Evolutionary conservation across 169 alveolate species (phyloP), one percentile per base, ranked within the genome.

Genomic region (Toxoplasma gondii): DNA sequence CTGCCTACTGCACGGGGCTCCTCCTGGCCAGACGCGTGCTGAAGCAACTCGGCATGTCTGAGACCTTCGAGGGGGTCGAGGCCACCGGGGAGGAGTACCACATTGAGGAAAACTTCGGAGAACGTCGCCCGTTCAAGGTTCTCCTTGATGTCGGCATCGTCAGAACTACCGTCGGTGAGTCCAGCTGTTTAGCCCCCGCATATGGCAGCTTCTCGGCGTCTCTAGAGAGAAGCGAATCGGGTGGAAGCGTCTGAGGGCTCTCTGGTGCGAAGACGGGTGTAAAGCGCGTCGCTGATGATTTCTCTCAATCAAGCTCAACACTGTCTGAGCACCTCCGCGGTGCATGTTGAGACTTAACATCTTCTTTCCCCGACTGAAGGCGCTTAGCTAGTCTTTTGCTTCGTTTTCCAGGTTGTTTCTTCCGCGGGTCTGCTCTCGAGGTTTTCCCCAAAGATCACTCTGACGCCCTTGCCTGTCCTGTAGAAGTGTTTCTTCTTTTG

Each of bases 1-100:
- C 99, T 64, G 99, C 99, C 43, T 99, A 99, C 97, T 99, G 99
- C 96, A 99, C 99, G 54, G 99, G 99, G 27, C 99, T 99, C 88
- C 98, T 99, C 82, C 97, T 98, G 84, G 99, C 99, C 41, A 98
- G 99, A 95, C 98, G 99, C 95, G 98, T 98, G 92, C 98, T 99
- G 95, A 98, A 98, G 94, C 96, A 97, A 91, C 97, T 99, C 92
- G 88, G 95, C 34, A n/a, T 94, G 93, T 78, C 82, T 38, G 95
- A 87, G 69, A 90, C 91, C 92, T 93, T 98, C 96, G 97, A 97
- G 92, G 99, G 99, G 36, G 98, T 97, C 88, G 99, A 98, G 94
- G 97, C 98, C 43, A 98, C 98, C 88, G 99, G 99, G 74, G 99
- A 98, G 64, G 99, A 98, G 94, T 99, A 96, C 98, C 99, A 99